Percentiles rank a stretch among this genome's conserved stretches.
These are phyloP conservation scores for Xylariomycetidae sp. DNA, from an alignment of 2,329 filamentous ascomycete species.

Conservation along the genomic window DNA sequence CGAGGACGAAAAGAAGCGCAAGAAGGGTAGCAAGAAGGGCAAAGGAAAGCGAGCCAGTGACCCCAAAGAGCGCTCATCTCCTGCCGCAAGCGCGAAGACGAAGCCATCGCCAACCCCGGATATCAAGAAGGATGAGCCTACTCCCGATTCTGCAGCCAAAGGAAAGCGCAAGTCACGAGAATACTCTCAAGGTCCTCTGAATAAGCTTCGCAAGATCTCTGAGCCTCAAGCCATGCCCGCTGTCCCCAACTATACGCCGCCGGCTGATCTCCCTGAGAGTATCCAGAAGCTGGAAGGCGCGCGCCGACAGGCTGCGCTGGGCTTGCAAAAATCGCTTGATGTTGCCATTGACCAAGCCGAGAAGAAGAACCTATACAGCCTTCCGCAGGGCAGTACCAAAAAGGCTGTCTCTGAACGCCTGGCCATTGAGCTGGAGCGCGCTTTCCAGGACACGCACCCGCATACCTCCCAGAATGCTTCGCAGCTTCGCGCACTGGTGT, in stretches of 20 bases:
- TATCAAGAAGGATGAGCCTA: constrained; percentile 39
- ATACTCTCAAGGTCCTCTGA: constrained; percentile 44
- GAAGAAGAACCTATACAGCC: constrained; percentile 56
- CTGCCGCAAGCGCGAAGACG: constrained; percentile 32
- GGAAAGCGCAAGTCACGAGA: constrained; percentile 54
- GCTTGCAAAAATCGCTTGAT: constrained; percentile 63
- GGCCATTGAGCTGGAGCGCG: constrained; percentile 75
- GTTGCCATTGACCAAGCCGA: constrained; percentile 60
- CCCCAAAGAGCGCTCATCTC: constrained; percentile 42
- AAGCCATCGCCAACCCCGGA: constrained; percentile 34
- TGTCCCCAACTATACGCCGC: constrained; percentile 39
- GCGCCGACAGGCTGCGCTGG: constrained; percentile 64
- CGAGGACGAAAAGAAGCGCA: constrained; percentile 55
- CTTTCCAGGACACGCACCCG: constrained; percentile 51
- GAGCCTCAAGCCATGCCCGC: constrained; percentile 36
- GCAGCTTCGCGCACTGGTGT: constrained; percentile 69
- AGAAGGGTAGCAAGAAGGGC: constrained; percentile 56
- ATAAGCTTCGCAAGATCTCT: constrained; percentile 50
- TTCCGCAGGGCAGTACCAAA: constrained; percentile 57
- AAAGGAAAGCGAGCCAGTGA: constrained; percentile 64
- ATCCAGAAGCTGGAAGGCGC: constrained; percentile 52
- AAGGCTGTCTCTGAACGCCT: constrained; percentile 63
- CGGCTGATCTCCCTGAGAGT: constrained; percentile 43
- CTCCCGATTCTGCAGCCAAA: constrained; percentile 32
- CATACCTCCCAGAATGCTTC: constrained; percentile 46